Evolutionary conservation across 345 rosid genomes (phyloP), one percentile per base, ranked within the genome.

Genomic region (Citrus maxima): DNA sequence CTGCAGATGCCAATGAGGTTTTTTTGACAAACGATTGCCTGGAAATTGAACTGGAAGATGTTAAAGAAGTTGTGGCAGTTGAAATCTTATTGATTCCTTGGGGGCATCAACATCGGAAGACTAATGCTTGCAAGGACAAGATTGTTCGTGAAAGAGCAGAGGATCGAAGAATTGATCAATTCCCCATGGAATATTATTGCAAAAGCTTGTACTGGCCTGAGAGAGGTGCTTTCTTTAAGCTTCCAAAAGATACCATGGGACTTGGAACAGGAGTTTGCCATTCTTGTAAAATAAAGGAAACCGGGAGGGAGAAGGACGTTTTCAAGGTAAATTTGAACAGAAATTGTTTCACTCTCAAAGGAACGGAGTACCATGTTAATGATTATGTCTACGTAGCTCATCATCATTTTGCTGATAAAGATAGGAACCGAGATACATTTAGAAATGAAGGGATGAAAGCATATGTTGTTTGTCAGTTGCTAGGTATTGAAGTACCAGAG

Each of bases 1-100:
- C 88, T 76, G 90, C 87, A n/a, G 88, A 86, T 56, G 91, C 90
- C 78, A 89, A 93, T 67, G 95, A 91, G 77, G 76, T 90, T 19
- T 91, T 91, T 51, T 62, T 93, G 73, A 87, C 87, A n/a, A 77
- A 88, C 77, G 82, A 82, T 46, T 93, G 95, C 82, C 61, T 73
- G 55, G 85, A 81, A 30, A 77, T 86, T 81, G 87, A 88, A 74
- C 77, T 91, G 42, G 82, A 60, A 37, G 85, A 88, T 70, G 78
- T 91, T 56, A 82, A 85, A 79, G 86, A 81, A 76, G 67, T 80
- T 58, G 86, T 72, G 32, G 71, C 49, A 13, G 82, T 87, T 25
- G 87, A 91, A 78, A 82, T 91, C 60, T 73, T 82, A 27, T 80
- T 77, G 49, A 77, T 82, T 71, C 92, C 90, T 67, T 91, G 97